Base-by-base conservation (phyloP, 169 alveolate species). In the Theileria equi region DNA sequence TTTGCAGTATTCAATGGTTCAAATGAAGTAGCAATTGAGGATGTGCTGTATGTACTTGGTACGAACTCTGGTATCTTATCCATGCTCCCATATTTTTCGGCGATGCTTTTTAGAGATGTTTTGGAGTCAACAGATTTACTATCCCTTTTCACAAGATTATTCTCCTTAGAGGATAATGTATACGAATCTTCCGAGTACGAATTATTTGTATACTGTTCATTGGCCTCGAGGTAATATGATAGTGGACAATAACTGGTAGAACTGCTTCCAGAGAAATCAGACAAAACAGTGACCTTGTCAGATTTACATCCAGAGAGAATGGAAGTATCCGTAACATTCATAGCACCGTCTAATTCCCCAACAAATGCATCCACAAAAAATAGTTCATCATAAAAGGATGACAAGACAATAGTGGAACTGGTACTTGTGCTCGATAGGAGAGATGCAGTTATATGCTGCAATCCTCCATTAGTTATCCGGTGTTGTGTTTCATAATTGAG, bases 51-150 rank as follows among this genome's bases (percentile, higher is more conserved):
- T 10, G 55, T 21, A 0, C 54, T n/a, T 10, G 84, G 84, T n/a
- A 74, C 66, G 41, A 64, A 63, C 47, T 64, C 84, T 11, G 78
- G 79, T 2, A 64, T 74, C n/a, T 69, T 44, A 1, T 62, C 78
- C 5, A 66, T 31, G 40, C 71, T 57, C 26, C 84, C 84, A 21
- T 45, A 64, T 28, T 55, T 57, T 47, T 54, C 60, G 8, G 83
- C 83, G 62, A 73, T 73, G 58, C 65, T 61, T 17, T 64, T 55
- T 23, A 73, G 25, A 10, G 74, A 38, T 38, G 45, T 13, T 13
- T 38, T 13, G 13, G 45, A 38, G 13, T 13, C 19, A 38, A 13
- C n/a, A 38, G n/a, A 13, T 38, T 38, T 13, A 38, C n/a, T 13
- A 38, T 38, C 45, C n/a, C n/a, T n/a, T n/a, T n/a, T n/a, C n/a